Evolutionary conservation across 106 monocot species (phyloP), one percentile per base, ranked within the genome.

Genomic region (Dendrobium officinale): DNA sequence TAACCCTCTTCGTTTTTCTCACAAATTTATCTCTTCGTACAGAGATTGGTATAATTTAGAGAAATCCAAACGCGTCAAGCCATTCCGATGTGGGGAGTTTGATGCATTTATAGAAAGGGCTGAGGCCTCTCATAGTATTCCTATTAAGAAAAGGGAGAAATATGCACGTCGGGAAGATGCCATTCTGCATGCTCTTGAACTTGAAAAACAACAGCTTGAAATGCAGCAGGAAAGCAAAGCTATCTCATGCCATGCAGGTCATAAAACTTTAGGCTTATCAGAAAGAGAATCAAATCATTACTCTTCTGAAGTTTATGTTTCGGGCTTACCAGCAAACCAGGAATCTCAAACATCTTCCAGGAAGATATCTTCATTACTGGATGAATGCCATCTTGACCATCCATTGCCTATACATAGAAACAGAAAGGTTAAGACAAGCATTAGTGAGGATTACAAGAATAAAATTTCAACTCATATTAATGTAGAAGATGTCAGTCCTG

Each of bases 21-120:
- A 26, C 7, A 13, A 40, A 5, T 31, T 73, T 66, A 6, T 43
- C 9, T 45, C 45, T 58, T 75, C 66, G 77, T 72, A 73, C 90
- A 96, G 95, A 59, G 95, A 96, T 55, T 96, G 93, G 93, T 96
- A 96, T 73, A 96, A 96, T 80, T 75, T 96, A 41, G 95, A 96
- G 82, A 96, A 96, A 83, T 96, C 95, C 19, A 96, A 96, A 78
- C 87, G 95, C 59, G 93, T 96, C 1, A 96, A 96, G 58, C 84
- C 93, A 59, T 96, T 96, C 84, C 84, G 95, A 33, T 96, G 95
- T 81, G 95, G 93, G 42, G 93, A 96, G 77, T 96, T 96, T 85
- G 91, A 93, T 85, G 85, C 89, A 72, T 96, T 88, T 81, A 96
- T 96, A 78, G 93, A 96, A 82, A 87, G 82, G 84, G 95, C 91